Evolutionary conservation across 441 rosid genomes (phyloP), one percentile per base, ranked within the genome.

Genomic region (Brassica balearica): DNA sequence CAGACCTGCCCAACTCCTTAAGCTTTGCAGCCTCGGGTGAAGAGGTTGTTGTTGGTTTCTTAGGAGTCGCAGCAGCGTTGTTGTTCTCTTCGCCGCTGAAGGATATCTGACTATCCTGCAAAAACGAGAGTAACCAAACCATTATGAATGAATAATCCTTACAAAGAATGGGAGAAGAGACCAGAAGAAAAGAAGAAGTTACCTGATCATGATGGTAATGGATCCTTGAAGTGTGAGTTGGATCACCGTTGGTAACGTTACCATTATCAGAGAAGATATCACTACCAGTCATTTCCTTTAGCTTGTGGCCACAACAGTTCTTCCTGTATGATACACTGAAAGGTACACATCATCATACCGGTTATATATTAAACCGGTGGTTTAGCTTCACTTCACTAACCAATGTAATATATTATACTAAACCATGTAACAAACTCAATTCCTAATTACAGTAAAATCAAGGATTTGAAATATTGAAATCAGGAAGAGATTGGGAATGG

Each of bases 91-190:
- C 90, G 3, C 81, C 83, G 66, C 84, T 81, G 75, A 90, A 90
- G 14, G 88, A 88, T 76, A 90, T 90, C 78, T 90, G 95, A 68
- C 89, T 89, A 58, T 86, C 85, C 95, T 90, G 82, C 74, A 73
- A 77, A 29, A 82, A 61, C 23, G 67, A 46, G 60, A 34, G 38
- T 34, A 34, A 34, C 38, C 34, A 5, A 69, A 71, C 76, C 41
- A 65, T 60, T 68, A 29, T 63, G 22, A 58, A 3, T 29, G 58
- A 72, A 6, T 34, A 34, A 59, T 17, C 55, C 6, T 19, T 25
- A 58, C 22, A 73, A 1, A 62, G 25, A 66, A 14, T 66, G 36
- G 8, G 29, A 8, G 34, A 61, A 5, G 32, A 68, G 20, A 27
- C 32, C 3, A 65, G 27, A 10, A 65, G 8, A 34, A 17, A 29